Conservation (phyloP, 1,139 yeast species). For the Hansenula lynferdii region DNA sequence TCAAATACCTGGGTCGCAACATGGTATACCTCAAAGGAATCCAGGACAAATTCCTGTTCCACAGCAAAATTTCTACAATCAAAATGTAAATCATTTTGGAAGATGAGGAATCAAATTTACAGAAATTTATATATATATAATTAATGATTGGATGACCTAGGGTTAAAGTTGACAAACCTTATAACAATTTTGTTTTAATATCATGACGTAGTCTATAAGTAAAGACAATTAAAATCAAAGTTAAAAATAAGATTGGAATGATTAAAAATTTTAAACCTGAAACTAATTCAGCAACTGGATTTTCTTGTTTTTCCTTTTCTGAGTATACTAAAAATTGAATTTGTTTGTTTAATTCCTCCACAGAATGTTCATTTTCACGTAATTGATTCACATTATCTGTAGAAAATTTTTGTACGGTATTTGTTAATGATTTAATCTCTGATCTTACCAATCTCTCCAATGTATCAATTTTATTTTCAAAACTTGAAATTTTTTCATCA, state of each 20-base stretch:
- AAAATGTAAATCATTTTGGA: too few relatives aligned
- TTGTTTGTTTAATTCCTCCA: conserved; percentile 23
- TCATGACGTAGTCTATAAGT: conserved; percentile 36
- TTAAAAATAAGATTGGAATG: conserved; percentile 28
- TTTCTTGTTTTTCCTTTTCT: conserved; percentile 29
- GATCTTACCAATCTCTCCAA: conserved; percentile 10
- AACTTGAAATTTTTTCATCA: conserved; percentile 3
- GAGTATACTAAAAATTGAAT: conserved; percentile 20
- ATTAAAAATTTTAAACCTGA: conserved; percentile 29
- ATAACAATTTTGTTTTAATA: conserved; percentile 32
- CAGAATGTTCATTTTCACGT: conserved; percentile 21
- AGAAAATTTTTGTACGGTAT: conserved; percentile 14
- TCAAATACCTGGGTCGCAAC: neutral
- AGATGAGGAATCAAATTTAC: too few relatives aligned
- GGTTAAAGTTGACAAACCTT: too few relatives aligned
- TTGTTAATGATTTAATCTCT: conserved; percentile 8
- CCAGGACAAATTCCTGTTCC: neutral
- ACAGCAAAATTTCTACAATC: neutral
- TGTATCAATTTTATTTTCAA: conserved; percentile 6
- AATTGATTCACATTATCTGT: conserved; percentile 25
- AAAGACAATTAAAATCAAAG: conserved; percentile 31
- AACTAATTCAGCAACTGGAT: conserved; percentile 29
- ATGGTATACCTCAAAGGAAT: neutral
- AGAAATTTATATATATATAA: too few relatives aligned
- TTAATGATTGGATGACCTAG: too few relatives aligned